Evolutionary conservation across 2,329 filamentous ascomycete species (phyloP), one percentile per base, ranked within the genome.

Genomic region (Raffaelea ambrosiae): DNA sequence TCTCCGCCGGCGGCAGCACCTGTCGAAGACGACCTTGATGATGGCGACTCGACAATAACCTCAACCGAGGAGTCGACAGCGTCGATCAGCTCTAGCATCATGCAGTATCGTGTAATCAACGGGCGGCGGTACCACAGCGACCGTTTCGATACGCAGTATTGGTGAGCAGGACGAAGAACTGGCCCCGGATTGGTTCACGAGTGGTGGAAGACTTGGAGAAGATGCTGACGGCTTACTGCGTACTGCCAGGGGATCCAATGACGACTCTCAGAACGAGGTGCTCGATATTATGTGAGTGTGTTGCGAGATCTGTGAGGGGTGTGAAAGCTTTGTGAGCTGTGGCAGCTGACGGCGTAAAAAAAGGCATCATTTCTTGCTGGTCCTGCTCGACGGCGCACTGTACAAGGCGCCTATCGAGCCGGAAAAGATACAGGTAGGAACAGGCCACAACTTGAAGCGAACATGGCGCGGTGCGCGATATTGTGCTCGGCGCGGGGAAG

Each of bases 101-200:
- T 62, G 1, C 43, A 58, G 3, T 64, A 64, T 47, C 56, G 62
- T 10, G 59, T 53, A 3, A 53, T 63, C 23, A 50, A 62, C 7
- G 62, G 62, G 2, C 54, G 62, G 16, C 61, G 59, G 1, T 64
- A 58, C 23, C 62, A 64, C 45, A 55, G 54, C 41, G 59, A 60
- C 3, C 41, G 56, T 5, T 58, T 57, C 38, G 35, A 44, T 13
- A 53, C 57, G 16, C 50, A 57, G 36, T 63, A 63, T 44, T 64
- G 62, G 59, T 56, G 78, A 49, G 74, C n/a, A n/a, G n/a, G n/a
- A n/a, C n/a, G n/a, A n/a, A n/a, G n/a, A n/a, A n/a, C n/a, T 73
- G 20, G 21, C 19, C 13, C 14, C 13, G 8, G 13, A n/a, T 38
- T 38, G 26, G 26, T 7, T 29, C 7, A 13, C 13, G 7, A 29